These are phyloP conservation scores for Leptographium flavum DNA, from an alignment of 2,329 filamentous ascomycete genomes.

Conservation along the genomic window DNA sequence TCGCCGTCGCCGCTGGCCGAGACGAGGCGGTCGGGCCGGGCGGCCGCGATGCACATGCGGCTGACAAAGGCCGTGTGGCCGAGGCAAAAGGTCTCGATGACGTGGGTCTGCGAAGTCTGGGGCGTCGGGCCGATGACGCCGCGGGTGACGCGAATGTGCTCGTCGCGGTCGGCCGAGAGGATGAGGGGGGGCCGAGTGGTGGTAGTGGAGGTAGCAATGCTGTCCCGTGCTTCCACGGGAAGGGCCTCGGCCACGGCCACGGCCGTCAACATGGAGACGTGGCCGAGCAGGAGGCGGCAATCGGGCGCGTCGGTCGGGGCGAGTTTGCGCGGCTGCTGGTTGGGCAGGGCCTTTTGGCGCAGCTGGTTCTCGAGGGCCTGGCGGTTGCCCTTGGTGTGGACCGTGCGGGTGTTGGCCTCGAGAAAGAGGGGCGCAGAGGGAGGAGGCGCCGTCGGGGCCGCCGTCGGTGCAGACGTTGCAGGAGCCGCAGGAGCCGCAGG, in stretches of 20 bases:
- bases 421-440: constrained; percentile 27
- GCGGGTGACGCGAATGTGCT: constrained; percentile 77
- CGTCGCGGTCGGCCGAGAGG: constrained; percentile 41
- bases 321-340: constrained; percentile 10
- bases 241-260: constrained; percentile 38
- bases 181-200: constrained; percentile 29
- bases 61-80: constrained; percentile 79
- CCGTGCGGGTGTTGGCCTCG: constrained; percentile 40
- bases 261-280: constrained; percentile 89
- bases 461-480: not conserved
- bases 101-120: constrained; percentile 54
- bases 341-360: constrained; percentile 24
- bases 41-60: constrained; percentile 51
- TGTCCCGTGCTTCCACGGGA: constrained; percentile 9
- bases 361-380: constrained; percentile 45
- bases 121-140: constrained; percentile 29
- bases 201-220: not conserved
- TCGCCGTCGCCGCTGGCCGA: constrained; percentile 78
- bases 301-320: constrained; percentile 16
- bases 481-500: not conserved
- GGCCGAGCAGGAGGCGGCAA: constrained; percentile 56
- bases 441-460: no score
- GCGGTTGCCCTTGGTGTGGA: constrained; percentile 50
- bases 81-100: constrained; percentile 82
- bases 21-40: constrained; percentile 48